Percentiles rank a stretch among this genome's conserved stretches.
phyloP scores from a whole-genome alignment of 441 rosid genomes.

The Bruguiera hainesii region DNA sequence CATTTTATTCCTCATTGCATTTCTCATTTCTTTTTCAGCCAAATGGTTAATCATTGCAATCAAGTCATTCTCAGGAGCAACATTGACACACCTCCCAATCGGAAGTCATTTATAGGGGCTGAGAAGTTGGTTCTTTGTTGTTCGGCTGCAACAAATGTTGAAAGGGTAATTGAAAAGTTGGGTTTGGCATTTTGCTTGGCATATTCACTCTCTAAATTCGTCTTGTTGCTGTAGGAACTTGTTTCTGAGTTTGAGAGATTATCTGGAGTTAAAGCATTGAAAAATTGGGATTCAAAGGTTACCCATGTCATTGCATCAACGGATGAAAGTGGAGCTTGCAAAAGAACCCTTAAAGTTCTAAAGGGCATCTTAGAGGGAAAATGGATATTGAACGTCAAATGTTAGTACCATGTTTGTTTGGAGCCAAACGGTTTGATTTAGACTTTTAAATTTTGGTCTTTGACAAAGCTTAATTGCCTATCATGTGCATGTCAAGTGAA shows the following conservation, averaged over 20 bases:
- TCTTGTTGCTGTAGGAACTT: constrained; percentile 45
- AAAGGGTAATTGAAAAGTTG: constrained; percentile 45
- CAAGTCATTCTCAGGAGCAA: constrained; percentile 31
- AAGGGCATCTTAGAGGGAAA: constrained; percentile 92
- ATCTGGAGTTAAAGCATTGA: constrained; percentile 49
- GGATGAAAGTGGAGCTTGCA: constrained; percentile 82
- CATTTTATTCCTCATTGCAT: constrained; percentile 1
- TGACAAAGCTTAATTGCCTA: too few species aligned
- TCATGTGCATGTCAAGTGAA: too few species aligned
- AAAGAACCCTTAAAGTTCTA: constrained; percentile 77
- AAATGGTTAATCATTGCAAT: constrained; percentile 20
- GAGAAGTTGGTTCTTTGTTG: constrained; percentile 67
- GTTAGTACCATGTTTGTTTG: constrained; percentile 39
- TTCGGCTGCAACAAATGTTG: constrained; percentile 66
- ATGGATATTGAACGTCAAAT: constrained; percentile 77
- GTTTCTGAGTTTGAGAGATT: constrained; percentile 52
- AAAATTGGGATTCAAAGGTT: constrained; percentile 60
- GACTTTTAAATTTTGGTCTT: too few species aligned
- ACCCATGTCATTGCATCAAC: constrained; percentile 86
- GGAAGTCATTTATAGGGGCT: constrained; percentile 29
- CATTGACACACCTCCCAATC: constrained; percentile 16
- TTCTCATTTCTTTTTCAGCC: constrained; percentile 36
- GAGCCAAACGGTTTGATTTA: not conserved
- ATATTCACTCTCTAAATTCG: not conserved
- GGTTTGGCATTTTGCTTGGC: constrained; percentile 2